A percentile compares a stretch with the other conserved stretches of the same genome.
phyloP scores from a whole-genome alignment of 805 yeast species.

The Candida coleopterorum region DNA sequence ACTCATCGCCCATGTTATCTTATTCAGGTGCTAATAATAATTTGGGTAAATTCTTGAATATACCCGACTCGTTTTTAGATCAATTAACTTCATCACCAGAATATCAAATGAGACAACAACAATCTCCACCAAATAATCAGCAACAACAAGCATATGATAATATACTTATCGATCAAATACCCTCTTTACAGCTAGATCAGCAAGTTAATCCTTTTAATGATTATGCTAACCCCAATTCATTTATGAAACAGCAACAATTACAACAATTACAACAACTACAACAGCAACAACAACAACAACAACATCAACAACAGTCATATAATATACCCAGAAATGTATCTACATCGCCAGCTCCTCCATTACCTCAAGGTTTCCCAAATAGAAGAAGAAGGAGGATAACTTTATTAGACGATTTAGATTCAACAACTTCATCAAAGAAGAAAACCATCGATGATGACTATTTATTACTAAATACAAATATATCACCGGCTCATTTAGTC shows the following conservation, averaged over 20 bases:
- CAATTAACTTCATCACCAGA: slow-evolving; percentile 13
- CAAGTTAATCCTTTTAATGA: slow-evolving; percentile 30
- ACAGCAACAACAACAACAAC: slow-evolving; percentile 9
- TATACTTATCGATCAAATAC: slow-evolving; percentile 4
- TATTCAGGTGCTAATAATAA: slow-evolving; percentile 12
- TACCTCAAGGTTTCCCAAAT: slow-evolving; percentile 11
- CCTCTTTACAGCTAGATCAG: slow-evolving; percentile 12
- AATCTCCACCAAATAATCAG: slow-evolving; percentile 6
- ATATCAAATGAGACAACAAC: slow-evolving; percentile 6
- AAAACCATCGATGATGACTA: slow-evolving; percentile 24
- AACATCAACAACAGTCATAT: slow-evolving; percentile 6
- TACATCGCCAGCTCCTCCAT: slow-evolving; percentile 6
- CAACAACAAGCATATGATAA: slow-evolving; percentile 1
- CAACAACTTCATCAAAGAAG: not conserved
- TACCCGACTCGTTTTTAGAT: slow-evolving; percentile 26
- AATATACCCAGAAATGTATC: slow-evolving; percentile 8
- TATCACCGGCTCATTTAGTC: slow-evolving; percentile 37
- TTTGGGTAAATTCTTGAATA: slow-evolving; percentile 24
- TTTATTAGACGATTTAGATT: slow-evolving; percentile 22
- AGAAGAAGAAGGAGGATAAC: slow-evolving; percentile 30
- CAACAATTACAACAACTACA: slow-evolving; percentile 1
- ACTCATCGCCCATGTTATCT: slow-evolving; percentile 11
- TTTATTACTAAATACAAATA: slow-evolving; percentile 35
- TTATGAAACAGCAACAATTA: slow-evolving; percentile 9
- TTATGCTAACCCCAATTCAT: slow-evolving; percentile 37